Evolutionary conservation across 352 stramenopile genomes (phyloP).

Genomic region (Pythium utonaiense): DNA sequence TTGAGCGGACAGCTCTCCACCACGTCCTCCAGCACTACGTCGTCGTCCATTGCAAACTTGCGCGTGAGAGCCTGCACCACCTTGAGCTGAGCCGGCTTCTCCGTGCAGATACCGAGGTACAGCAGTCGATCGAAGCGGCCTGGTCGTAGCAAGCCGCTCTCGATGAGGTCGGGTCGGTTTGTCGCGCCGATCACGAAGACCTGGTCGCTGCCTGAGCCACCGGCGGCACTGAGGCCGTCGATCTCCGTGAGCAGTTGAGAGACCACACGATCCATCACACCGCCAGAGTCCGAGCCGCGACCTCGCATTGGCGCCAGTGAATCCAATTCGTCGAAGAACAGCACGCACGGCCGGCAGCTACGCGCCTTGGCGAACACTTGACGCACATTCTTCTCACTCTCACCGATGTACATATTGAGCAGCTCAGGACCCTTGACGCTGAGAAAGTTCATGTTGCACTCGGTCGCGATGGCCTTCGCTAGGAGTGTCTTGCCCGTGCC

Average conservation of each 20-base stretch:
- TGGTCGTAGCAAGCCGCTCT: constrained; percentile 91
- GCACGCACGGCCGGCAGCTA: constrained; percentile 80
- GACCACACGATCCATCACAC: constrained; percentile 96
- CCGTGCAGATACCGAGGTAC: constrained; percentile 80
- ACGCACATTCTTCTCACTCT: constrained; percentile 96
- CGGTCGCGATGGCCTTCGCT: constrained; percentile 94
- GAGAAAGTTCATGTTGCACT: constrained; percentile 95
- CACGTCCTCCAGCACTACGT: constrained; percentile 60
- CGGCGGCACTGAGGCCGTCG: constrained; percentile 78
- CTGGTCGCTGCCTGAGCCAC: constrained; percentile 61
- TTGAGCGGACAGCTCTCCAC: constrained; percentile 60
- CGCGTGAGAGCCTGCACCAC: constrained; percentile 82
- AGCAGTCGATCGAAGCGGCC: constrained; percentile 86
- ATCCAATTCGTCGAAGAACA: constrained; percentile 95
- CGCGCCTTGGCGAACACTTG: constrained; percentile 90
- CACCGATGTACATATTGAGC: constrained; percentile 97
- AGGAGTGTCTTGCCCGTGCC: constrained; percentile 94
- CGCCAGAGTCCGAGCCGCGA: constrained; percentile 80
- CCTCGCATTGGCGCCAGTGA: constrained; percentile 88
- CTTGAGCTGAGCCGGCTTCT: constrained; percentile 69
- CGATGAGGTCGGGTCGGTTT: constrained; percentile 96
- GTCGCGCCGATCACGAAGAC: constrained; percentile 97
- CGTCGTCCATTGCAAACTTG: constrained; percentile 63
- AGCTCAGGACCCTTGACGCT: constrained; percentile 96
- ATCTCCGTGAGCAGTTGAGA: constrained; percentile 96